A percentile compares a stretch with the other conserved stretches of the same genome.
phyloP scores from a whole-genome alignment of 2,329 filamentous ascomycete species.

The Tolypocladium paradoxum region DNA sequence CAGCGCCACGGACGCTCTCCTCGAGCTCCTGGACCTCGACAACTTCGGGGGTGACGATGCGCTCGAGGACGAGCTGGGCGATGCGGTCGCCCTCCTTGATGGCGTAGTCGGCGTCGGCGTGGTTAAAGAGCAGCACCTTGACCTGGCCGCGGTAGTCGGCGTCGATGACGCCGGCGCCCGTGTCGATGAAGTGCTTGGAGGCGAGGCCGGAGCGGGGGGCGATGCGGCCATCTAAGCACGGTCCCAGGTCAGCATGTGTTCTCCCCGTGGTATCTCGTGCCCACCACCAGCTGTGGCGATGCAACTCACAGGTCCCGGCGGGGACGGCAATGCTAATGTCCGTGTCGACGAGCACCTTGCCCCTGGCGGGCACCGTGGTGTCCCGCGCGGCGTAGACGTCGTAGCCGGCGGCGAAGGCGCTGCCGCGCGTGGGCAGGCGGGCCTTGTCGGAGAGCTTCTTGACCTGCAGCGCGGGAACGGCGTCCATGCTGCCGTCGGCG shows the following conservation, averaged over 20 bases:
- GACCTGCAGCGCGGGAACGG: slow-evolving; percentile 59
- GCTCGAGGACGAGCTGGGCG: slow-evolving; percentile 87
- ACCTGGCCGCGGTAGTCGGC: slow-evolving; percentile 92
- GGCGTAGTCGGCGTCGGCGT: slow-evolving; percentile 69
- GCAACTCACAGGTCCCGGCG: slow-evolving; percentile 69
- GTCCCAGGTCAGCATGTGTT: no score
- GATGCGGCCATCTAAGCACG: slow-evolving; percentile 70
- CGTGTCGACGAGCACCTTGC: slow-evolving; percentile 80
- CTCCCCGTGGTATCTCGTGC: no score
- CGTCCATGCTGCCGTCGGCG: slow-evolving; percentile 25
- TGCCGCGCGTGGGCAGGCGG: slow-evolving; percentile 78
- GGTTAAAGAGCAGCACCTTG: slow-evolving; percentile 92
- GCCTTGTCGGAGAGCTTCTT: slow-evolving; percentile 78
- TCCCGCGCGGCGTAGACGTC: slow-evolving; percentile 77
- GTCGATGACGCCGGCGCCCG: slow-evolving; percentile 92
- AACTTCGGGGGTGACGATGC: slow-evolving; percentile 88
- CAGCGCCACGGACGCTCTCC: slow-evolving; percentile 80
- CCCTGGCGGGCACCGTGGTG: slow-evolving; percentile 66
- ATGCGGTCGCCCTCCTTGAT: slow-evolving; percentile 81
- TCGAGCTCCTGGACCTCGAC: slow-evolving; percentile 81
- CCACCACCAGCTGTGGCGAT: not conserved
- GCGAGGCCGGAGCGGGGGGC: slow-evolving; percentile 88
- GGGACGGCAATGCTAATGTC: slow-evolving; percentile 88
- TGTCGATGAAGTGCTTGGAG: slow-evolving; percentile 91
- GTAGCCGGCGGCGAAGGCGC: slow-evolving; percentile 83